Conservation (phyloP, 768 basidiomycete genomes). For the Lactarius akahatsu region DNA sequence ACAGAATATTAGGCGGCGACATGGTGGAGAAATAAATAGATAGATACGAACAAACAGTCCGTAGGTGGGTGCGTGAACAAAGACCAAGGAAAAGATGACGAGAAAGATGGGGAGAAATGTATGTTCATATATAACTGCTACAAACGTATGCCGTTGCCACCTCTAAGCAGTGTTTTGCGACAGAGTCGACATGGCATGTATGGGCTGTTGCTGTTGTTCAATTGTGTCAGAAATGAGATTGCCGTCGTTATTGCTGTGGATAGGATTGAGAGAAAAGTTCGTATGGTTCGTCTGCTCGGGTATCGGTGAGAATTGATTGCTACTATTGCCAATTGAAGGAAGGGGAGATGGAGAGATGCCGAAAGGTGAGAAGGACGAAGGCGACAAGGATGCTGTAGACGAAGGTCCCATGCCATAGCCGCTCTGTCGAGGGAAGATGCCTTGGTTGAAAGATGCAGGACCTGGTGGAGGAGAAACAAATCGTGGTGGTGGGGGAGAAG, state of each 20-base stretch:
- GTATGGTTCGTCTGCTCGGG: constrained; percentile 31
- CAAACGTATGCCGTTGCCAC: constrained; percentile 29
- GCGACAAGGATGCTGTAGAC: constrained; percentile 27
- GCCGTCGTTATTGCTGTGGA: constrained; percentile 29
- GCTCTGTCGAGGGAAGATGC: constrained; percentile 32
- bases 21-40: constrained; percentile 26
- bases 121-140: constrained; percentile 33
- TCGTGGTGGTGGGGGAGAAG: constrained; percentile 39
- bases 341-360: constrained; percentile 38
- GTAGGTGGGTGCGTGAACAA: constrained; percentile 28
- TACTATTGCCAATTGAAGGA: constrained; percentile 28
- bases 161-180: constrained; percentile 27
- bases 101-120: constrained; percentile 27
- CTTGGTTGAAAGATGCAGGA: constrained; percentile 26
- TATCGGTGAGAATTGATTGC: constrained; percentile 32
- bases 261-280: constrained; percentile 28
- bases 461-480: constrained; percentile 40
- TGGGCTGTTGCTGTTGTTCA: constrained; percentile 29
- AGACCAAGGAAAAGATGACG: constrained; percentile 26
- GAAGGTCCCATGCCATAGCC: constrained; percentile 32
- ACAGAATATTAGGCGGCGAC: constrained; percentile 27
- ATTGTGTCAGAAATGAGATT: constrained; percentile 31
- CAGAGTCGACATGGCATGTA: constrained; percentile 28
- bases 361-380: constrained; percentile 39
- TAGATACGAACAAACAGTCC: constrained; percentile 27